Evolutionary conservation across 1,284 basidiomycete genomes (phyloP).

Genomic region (Fomitopsis pinicola): DNA sequence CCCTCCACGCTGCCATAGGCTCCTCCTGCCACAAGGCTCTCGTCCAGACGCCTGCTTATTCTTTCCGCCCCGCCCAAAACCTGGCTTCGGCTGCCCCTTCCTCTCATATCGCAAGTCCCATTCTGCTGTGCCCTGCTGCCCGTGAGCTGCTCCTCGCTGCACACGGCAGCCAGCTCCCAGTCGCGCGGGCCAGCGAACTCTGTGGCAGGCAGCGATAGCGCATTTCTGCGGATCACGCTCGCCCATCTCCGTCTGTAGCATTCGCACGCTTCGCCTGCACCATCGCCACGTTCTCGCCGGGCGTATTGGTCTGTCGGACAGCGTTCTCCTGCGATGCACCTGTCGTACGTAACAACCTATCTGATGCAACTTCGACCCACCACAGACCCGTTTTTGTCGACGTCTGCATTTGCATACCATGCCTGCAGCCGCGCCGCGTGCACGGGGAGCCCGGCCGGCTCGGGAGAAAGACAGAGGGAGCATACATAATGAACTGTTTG

Average conservation of each 20-base stretch:
- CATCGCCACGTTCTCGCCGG: conserved; percentile 12
- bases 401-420: not conserved
- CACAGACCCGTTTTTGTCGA: not conserved
- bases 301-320: conserved; percentile 5
- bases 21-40: conserved; percentile 10
- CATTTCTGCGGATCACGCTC: conserved; percentile 8
- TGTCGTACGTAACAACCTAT: conserved; percentile 10
- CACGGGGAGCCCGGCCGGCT: not conserved
- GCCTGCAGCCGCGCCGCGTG: not conserved
- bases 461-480: not conserved
- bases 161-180: not conserved
- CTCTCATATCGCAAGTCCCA: not conserved
- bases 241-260: conserved; percentile 10
- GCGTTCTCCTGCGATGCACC: not conserved
- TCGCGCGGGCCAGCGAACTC: not conserved
- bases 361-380: conserved; percentile 3
- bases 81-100: not conserved
- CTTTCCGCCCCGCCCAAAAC: not conserved
- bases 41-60: conserved; percentile 8
- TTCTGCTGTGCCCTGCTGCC: not conserved
- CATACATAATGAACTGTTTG: not conserved
- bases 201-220: not conserved
- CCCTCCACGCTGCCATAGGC: conserved; percentile 24
- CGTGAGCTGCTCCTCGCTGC: not conserved
- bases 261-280: conserved; percentile 12